Conservation (phyloP, 352 stramenopile genomes). For the Achlya hypogyna region DNA sequence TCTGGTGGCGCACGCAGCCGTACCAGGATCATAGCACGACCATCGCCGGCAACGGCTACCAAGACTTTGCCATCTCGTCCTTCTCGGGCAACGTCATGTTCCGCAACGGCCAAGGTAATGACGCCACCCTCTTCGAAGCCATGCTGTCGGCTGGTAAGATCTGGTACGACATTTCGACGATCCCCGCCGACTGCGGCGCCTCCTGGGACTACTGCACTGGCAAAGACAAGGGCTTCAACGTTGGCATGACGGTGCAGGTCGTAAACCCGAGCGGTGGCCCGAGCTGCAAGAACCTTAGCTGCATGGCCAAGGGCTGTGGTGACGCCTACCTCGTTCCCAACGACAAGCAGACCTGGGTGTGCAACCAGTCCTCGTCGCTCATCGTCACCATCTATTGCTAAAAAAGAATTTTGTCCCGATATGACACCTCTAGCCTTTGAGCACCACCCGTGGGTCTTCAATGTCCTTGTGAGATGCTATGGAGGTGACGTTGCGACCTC, state of each 20-base stretch:
- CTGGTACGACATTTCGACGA: constrained; percentile 1
- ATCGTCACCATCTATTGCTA: background rate
- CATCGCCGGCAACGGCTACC: background rate
- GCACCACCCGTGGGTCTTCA: no score
- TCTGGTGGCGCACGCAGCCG: background rate
- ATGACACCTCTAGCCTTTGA: no score
- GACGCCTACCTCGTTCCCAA: constrained; percentile 60
- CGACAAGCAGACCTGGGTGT: constrained; percentile 27
- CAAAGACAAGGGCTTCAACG: constrained; percentile 50
- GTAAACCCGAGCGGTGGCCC: constrained; percentile 16
- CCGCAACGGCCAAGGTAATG: background rate
- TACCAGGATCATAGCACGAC: background rate
- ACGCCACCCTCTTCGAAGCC: background rate
- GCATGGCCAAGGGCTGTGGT: constrained; percentile 38
- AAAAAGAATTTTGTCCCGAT: no score
- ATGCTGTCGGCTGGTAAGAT: background rate
- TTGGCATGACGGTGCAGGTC: constrained; percentile 54
- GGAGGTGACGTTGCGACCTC: no score
- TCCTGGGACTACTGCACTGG: constrained; percentile 4
- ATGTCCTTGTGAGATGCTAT: no score
- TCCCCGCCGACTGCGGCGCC: background rate
- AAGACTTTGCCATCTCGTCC: background rate
- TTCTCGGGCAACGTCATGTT: background rate
- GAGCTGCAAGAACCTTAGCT: constrained; percentile 41
- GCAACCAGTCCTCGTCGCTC: background rate